phyloP scores from a whole-genome alignment of 495 filamentous ascomycete genomes.

The Aspergillus coremiiformis region DNA sequence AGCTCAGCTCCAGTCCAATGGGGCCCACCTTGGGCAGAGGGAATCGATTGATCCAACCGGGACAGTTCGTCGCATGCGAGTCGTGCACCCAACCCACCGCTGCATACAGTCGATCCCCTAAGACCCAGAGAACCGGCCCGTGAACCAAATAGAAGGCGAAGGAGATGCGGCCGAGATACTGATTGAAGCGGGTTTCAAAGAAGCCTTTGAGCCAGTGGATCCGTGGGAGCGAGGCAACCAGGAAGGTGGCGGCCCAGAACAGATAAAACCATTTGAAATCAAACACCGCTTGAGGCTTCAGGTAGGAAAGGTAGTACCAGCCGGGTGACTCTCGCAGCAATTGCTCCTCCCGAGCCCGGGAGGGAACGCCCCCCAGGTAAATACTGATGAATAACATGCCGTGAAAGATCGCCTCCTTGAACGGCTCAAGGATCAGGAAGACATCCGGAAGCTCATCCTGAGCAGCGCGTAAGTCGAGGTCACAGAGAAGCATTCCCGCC shows the following conservation, averaged over 20 bases:
- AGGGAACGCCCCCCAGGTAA: conserved; percentile 23
- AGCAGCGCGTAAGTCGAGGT: conserved; percentile 32
- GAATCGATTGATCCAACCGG: conserved; percentile 39
- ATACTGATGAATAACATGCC: conserved; percentile 33
- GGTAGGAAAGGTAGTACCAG: conserved; percentile 18
- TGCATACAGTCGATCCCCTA: conserved; percentile 42
- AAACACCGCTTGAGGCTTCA: conserved; percentile 24
- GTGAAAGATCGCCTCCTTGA: conserved; percentile 39
- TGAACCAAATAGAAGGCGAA: conserved; percentile 51
- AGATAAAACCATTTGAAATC: conserved; percentile 25
- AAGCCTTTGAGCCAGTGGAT: conserved; percentile 26
- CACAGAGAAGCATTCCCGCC: conserved; percentile 38
- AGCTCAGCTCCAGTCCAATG: conserved; percentile 47
- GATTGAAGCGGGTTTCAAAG: conserved; percentile 33
- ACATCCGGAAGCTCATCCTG: conserved; percentile 19
- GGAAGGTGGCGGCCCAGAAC: conserved; percentile 34
- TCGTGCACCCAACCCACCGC: conserved; percentile 43
- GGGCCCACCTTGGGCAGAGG: conserved; percentile 43
- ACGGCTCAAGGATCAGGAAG: conserved; percentile 27
- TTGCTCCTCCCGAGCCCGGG: conserved; percentile 8
- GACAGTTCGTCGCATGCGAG: conserved; percentile 26
- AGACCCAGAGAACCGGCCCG: conserved; percentile 38
- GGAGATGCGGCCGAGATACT: conserved; percentile 48
- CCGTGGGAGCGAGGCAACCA: conserved; percentile 25
- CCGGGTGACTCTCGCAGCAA: conserved; percentile 17